phyloP scores from a whole-genome alignment of 2,329 filamentous ascomycete species.

The Helicocarpus griseus region DNA sequence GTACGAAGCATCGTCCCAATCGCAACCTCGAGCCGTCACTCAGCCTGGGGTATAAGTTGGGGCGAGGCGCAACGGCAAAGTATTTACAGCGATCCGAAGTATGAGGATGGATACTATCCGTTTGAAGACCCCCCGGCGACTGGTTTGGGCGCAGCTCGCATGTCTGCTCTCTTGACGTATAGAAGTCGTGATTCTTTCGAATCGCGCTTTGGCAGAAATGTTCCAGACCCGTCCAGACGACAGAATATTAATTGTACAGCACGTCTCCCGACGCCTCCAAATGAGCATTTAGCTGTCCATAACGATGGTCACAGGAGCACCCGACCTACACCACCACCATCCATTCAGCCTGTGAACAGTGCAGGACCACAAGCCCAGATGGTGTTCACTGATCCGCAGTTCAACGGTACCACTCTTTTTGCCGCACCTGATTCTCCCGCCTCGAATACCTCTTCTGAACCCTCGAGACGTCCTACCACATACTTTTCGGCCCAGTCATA shows the following conservation, averaged over 20 bases:
- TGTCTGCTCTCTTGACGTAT: slow-evolving; percentile 94
- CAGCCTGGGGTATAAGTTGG: slow-evolving; percentile 52
- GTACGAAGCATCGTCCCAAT: slow-evolving; percentile 46
- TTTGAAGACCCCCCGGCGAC: slow-evolving; percentile 79
- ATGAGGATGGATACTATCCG: slow-evolving; percentile 90
- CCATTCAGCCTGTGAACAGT: slow-evolving; percentile 12
- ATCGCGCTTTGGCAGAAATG: slow-evolving; percentile 86
- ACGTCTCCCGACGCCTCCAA: slow-evolving; percentile 50
- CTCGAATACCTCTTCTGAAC: slow-evolving; percentile 16
- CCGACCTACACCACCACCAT: slow-evolving; percentile 25
- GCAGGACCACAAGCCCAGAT: slow-evolving; percentile 18
- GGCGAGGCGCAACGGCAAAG: slow-evolving; percentile 48
- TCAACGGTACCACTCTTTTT: slow-evolving; percentile 54
- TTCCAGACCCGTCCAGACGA: slow-evolving; percentile 69
- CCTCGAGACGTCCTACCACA: slow-evolving; percentile 48
- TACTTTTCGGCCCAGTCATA: slow-evolving; percentile 99
- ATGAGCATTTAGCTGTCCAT: slow-evolving; percentile 70
- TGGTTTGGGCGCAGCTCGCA: slow-evolving; percentile 85
- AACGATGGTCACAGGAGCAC: slow-evolving; percentile 68
- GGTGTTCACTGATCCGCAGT: slow-evolving; percentile 55
- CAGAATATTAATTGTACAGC: slow-evolving; percentile 69
- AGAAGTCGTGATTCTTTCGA: slow-evolving; percentile 96
- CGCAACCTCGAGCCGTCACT: slow-evolving; percentile 46
- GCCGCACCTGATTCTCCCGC: slow-evolving; percentile 29
- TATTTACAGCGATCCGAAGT: slow-evolving; percentile 97